Conservation (phyloP, 2,329 filamentous ascomycete species). For the Aspergillus fumigatiaffinis region DNA sequence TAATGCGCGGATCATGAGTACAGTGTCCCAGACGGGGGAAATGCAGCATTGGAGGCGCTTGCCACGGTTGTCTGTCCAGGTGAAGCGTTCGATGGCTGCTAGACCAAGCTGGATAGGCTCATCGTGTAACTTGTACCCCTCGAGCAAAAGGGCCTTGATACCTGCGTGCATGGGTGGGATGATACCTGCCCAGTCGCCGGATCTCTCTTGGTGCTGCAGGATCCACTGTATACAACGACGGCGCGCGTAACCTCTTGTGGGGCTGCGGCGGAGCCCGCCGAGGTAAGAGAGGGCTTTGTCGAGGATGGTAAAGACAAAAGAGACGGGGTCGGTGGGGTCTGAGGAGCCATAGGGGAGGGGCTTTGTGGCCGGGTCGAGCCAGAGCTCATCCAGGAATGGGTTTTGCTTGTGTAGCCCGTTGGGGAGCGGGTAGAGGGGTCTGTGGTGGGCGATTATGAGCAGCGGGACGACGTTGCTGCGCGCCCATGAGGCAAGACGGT, state of each 20-base stretch:
- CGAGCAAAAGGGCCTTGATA: conserved; percentile 24
- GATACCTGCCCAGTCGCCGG: conserved; percentile 28
- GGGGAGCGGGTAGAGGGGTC: conserved; percentile 26
- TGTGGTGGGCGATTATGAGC: conserved; percentile 20
- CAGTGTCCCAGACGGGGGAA: conserved; percentile 36
- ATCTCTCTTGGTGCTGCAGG: conserved; percentile 28
- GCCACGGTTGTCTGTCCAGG: conserved; percentile 21
- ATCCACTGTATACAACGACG: conserved; percentile 26
- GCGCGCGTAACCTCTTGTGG: conserved; percentile 12
- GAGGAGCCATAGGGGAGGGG: not conserved
- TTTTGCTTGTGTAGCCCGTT: conserved; percentile 13
- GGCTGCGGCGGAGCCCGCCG: conserved; percentile 8
- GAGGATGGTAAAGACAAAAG: conserved; percentile 5
- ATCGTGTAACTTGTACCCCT: conserved; percentile 18
- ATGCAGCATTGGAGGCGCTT: conserved; percentile 25
- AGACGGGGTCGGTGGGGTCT: not conserved
- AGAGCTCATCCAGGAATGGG: conserved; percentile 32
- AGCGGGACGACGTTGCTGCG: conserved; percentile 10
- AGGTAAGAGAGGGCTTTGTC: conserved; percentile 16
- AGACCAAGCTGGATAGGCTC: conserved; percentile 18
- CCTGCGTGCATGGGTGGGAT: conserved; percentile 27
- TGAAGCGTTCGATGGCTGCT: conserved; percentile 24
- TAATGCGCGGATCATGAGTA: conserved; percentile 23
- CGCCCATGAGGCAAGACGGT: conserved; percentile 22
- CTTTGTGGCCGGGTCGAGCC: conserved; percentile 21